Percentiles rank a stretch among this genome's conserved stretches.
Conservation (phyloP, 441 rosid genomes). For the Hura crepitans region DNA sequence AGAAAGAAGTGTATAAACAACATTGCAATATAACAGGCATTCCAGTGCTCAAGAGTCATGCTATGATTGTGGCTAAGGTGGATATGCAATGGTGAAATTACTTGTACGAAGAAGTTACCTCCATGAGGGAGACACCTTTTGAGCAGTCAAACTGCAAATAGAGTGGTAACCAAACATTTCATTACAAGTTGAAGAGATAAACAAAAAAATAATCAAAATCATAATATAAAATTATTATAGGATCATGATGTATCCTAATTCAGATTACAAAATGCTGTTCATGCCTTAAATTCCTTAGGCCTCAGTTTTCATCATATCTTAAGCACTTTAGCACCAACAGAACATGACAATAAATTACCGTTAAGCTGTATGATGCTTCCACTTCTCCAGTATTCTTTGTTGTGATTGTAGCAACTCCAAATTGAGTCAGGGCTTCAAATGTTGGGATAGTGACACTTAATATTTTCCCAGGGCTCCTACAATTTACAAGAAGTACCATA, state of each 20-base stretch:
- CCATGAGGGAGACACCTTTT: constrained; percentile 64
- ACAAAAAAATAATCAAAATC: neutral
- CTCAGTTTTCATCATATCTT: neutral
- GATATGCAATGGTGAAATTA: neutral
- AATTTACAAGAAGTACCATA: constrained; percentile 19
- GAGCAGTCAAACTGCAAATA: constrained; percentile 76
- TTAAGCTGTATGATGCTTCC: constrained; percentile 91
- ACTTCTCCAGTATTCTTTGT: constrained; percentile 70
- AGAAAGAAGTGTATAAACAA: neutral
- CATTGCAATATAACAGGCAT: neutral
- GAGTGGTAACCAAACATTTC: constrained; percentile 18
- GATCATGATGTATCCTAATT: neutral
- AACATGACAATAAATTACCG: constrained; percentile 41
- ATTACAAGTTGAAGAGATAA: neutral
- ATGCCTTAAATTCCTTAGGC: neutral
- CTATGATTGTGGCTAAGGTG: neutral
- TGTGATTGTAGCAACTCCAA: constrained; percentile 75
- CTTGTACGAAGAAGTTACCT: constrained; percentile 39
- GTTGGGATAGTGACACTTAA: constrained; percentile 61
- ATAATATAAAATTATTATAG: neutral
- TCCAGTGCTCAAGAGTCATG: neutral
- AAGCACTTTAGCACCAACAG: neutral
- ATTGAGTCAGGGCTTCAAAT: constrained; percentile 82
- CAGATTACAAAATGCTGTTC: neutral
- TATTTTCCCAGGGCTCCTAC: constrained; percentile 92